Base-by-base conservation (phyloP, 768 basidiomycete genomes). In the Pseudohyphozyma bogoriensis region DNA sequence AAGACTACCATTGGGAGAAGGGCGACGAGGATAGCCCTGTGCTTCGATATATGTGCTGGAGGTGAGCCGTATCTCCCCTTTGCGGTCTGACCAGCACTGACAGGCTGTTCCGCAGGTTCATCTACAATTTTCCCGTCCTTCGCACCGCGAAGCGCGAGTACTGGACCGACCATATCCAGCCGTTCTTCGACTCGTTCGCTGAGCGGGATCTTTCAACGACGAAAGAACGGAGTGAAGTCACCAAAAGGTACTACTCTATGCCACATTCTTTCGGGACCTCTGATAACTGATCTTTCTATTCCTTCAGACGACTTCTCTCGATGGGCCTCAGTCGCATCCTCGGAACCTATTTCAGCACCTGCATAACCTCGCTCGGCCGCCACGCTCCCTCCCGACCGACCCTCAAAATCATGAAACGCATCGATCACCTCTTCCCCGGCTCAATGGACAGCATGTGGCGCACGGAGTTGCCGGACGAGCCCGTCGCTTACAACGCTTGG, bases 151-250 rank as follows among this genome's bases (percentile, higher is more conserved):
- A 63, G 42, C 20, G 32, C 13, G 46, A 22, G 32, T 67, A 64
- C 49, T 67, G 66, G 66, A 51, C 49, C 6, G 51, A 59, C 10
- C 44, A 56, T 24, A 59, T 62, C 28, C 66, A 67, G 45, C 60
- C 54, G 1, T 61, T 67, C 55, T 44, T 61, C 39, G 66, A 67
- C 33, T 56, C 56, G n/a, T 64, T 67, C 49, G 62, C 66, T 18
- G 62, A 61, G 60, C 31, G 55, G 1, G 63, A 63, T 32, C 35
- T 67, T 6, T 50, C 45, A 16, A 50, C 54, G 49, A 67, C 59
- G 15, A 53, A 55, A 24, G 66, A 67, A 40, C 37, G 66, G 0
- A 54, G 55, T 3, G 66, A 67, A 22, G 50, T 67, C 15, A 67
- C 66, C 9, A 67, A 67, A 28, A 35, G 66, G 62, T 63, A 26